Conservation (phyloP, 441 rosid species). For the Metrosideros polymorpha region DNA sequence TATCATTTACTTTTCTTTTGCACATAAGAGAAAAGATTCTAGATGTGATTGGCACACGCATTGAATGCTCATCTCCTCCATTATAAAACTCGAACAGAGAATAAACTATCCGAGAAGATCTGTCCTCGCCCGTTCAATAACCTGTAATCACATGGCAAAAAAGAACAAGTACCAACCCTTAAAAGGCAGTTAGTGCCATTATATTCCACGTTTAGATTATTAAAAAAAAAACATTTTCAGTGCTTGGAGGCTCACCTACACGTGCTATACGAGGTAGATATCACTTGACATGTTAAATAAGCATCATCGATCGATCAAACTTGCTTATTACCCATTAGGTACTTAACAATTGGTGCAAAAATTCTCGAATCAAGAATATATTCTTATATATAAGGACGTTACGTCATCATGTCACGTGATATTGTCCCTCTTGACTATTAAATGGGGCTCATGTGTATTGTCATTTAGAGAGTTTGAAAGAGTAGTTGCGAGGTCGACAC, state of each 20-base stretch:
- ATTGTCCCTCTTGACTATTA: too few relatives aligned
- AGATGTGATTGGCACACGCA: not conserved
- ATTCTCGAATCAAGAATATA: not conserved
- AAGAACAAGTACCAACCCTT: not conserved
- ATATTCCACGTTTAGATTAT: not conserved
- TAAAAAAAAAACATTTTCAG: not conserved
- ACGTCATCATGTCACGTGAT: not conserved
- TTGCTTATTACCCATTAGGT: not conserved
- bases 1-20: not conserved
- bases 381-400: not conserved
- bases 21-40: not conserved
- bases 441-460: not conserved
- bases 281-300: not conserved
- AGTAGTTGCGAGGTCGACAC: conserved; percentile 38
- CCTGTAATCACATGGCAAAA: not conserved
- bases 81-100: not conserved
- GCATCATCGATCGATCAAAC: not conserved
- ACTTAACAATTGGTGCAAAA: not conserved
- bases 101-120: not conserved
- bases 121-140: not conserved
- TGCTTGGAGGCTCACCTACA: not conserved
- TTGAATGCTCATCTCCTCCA: not conserved
- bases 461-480: conserved; percentile 8
- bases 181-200: not conserved
- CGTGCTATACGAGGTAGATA: not conserved